phyloP scores from a whole-genome alignment of 257 asterid genomes.

The Cinchona pubescens region DNA sequence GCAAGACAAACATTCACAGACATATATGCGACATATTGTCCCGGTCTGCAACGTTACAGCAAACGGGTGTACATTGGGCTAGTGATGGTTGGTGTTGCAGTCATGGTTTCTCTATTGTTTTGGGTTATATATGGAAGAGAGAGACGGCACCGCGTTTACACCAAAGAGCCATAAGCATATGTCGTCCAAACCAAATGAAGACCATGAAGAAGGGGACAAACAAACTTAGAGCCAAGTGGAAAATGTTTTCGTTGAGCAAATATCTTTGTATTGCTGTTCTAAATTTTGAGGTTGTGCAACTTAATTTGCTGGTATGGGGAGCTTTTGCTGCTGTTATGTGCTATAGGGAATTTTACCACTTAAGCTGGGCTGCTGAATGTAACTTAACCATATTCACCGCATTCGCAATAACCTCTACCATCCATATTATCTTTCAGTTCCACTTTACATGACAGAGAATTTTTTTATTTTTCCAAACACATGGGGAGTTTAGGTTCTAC shows the following conservation, averaged over 20 bases:
- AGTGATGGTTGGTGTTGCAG: slow-evolving; percentile 64
- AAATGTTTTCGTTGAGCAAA: not conserved
- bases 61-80: slow-evolving; percentile 59
- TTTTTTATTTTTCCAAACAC: no score
- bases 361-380: not conserved
- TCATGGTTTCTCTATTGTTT: slow-evolving; percentile 64
- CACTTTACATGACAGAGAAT: not conserved
- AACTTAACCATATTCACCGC: not conserved
- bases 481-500: no score
- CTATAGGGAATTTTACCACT: not conserved
- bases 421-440: not conserved
- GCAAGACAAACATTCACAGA: slow-evolving; percentile 65
- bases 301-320: not conserved
- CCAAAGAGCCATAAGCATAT: slow-evolving; percentile 50
- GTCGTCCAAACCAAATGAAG: slow-evolving; percentile 22
- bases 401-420: not conserved
- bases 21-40: slow-evolving; percentile 46
- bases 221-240: slow-evolving; percentile 9
- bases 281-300: slow-evolving; percentile 12
- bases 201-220: slow-evolving; percentile 33
- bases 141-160: slow-evolving; percentile 68
- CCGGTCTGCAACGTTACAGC: slow-evolving; percentile 57
- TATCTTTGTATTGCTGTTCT: not conserved
- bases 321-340: not conserved
- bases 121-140: slow-evolving; percentile 90